A percentile compares a stretch with the other conserved stretches of the same genome.
phyloP scores from a whole-genome alignment of 805 yeast species.

The Candida lessepsii region DNA sequence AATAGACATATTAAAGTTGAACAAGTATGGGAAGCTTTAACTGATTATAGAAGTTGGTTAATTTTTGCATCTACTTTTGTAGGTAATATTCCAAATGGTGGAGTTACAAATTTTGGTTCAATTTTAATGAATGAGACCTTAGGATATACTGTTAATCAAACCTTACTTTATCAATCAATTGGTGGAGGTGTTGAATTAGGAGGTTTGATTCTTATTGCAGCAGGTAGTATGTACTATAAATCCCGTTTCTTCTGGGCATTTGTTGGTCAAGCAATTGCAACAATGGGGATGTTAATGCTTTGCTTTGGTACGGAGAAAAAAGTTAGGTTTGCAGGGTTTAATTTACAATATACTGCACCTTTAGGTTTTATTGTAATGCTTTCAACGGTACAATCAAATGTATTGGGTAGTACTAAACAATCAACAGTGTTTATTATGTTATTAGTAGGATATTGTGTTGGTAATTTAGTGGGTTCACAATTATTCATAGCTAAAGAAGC shows the following conservation, averaged over 20 bases:
- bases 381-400: constrained; percentile 44
- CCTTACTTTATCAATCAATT: constrained; percentile 47
- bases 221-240: constrained; percentile 22
- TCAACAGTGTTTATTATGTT: constrained; percentile 43
- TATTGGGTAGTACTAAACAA: constrained; percentile 60
- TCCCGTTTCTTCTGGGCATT: constrained; percentile 29
- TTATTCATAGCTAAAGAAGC: constrained; percentile 44
- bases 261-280: constrained; percentile 21
- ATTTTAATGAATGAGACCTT: constrained; percentile 27
- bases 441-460: constrained; percentile 51
- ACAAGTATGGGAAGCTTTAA: constrained; percentile 37
- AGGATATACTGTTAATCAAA: constrained; percentile 25
- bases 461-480: constrained; percentile 57
- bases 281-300: constrained; percentile 35
- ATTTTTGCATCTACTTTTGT: constrained; percentile 26
- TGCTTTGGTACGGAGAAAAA: constrained; percentile 37
- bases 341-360: constrained; percentile 21
- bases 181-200: constrained; percentile 47
- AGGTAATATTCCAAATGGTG: constrained; percentile 38
- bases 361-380: constrained; percentile 28
- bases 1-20: constrained; percentile 34
- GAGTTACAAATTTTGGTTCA: constrained; percentile 35
- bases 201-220: constrained; percentile 33
- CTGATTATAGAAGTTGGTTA: constrained; percentile 36
- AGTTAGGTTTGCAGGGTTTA: constrained; percentile 14